Conservation (phyloP, 768 basidiomycete genomes). For the Termitomyces sp. region DNA sequence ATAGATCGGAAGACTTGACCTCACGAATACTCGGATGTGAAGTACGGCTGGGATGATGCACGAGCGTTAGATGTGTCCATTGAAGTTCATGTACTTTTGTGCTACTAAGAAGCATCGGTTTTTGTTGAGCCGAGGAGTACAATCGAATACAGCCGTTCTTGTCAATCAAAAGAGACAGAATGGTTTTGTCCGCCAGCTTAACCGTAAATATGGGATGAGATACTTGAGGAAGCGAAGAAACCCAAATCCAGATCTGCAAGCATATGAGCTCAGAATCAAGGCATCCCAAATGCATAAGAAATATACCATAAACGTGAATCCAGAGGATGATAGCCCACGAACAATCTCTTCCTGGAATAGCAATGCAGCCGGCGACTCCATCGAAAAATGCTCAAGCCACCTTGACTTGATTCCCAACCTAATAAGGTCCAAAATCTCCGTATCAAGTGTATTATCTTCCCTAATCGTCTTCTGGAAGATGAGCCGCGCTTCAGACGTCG, state of each 20-base stretch:
- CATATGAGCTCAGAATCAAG: neutral
- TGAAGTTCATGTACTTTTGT: conserved; percentile 44
- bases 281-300: neutral
- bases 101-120: conserved; percentile 37
- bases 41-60: conserved; percentile 54
- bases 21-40: conserved; percentile 57
- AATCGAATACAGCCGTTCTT: conserved; percentile 55
- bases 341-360: conserved; percentile 39
- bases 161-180: conserved; percentile 42
- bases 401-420: conserved; percentile 65
- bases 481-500: conserved; percentile 52
- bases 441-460: conserved; percentile 45
- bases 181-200: conserved; percentile 18
- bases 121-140: conserved; percentile 29
- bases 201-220: conserved; percentile 33
- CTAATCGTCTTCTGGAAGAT: conserved; percentile 57
- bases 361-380: conserved; percentile 52
- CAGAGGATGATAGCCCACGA: conserved; percentile 50
- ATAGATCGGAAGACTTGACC: conserved; percentile 12
- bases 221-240: conserved; percentile 32
- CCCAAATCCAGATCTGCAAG: conserved; percentile 43
- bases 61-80: conserved; percentile 70
- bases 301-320: conserved; percentile 70
- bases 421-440: conserved; percentile 64
- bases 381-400: conserved; percentile 76